These are phyloP conservation scores for Hygrocybe coccinea DNA, from an alignment of 768 basidiomycete species.

Conservation along the genomic window DNA sequence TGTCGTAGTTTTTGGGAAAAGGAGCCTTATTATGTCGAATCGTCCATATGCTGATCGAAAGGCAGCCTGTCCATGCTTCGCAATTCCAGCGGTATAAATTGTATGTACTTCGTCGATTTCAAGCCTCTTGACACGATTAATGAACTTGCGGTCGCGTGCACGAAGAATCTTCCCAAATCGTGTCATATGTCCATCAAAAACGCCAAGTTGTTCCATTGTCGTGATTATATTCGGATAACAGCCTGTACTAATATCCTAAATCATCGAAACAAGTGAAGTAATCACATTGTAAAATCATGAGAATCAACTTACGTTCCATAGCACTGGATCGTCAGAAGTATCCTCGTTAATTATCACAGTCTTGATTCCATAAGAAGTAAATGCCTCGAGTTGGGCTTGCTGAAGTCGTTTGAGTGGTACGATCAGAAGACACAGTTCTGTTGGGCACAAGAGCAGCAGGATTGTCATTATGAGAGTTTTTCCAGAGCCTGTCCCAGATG, in stretches of 20 bases:
- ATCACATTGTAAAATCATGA: no score
- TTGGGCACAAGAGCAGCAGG: slow-evolving; percentile 17
- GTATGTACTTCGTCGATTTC: slow-evolving; percentile 24
- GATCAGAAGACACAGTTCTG: slow-evolving; percentile 7
- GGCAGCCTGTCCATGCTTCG: slow-evolving; percentile 16
- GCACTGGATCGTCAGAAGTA: slow-evolving; percentile 13
- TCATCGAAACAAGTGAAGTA: no score
- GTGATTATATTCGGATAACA: slow-evolving; percentile 5
- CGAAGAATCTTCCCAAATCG: slow-evolving; percentile 13
- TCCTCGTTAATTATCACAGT: slow-evolving; percentile 18
- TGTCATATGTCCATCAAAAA: slow-evolving; percentile 15
- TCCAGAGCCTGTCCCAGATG: background rate
- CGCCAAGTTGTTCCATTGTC: slow-evolving; percentile 17
- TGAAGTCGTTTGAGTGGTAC: slow-evolving; percentile 14
- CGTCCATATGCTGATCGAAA: slow-evolving; percentile 24
- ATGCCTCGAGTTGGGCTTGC: slow-evolving; percentile 8
- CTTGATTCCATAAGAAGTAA: slow-evolving; percentile 16
- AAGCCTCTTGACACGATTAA: slow-evolving; percentile 9
- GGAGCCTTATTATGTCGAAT: slow-evolving; percentile 12
- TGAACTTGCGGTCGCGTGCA: slow-evolving; percentile 5
- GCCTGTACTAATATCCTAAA: slow-evolving; percentile 14
- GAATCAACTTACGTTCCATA: no score
- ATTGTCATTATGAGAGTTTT: slow-evolving; percentile 18
- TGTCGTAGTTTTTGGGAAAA: slow-evolving; percentile 6
- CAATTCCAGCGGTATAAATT: slow-evolving; percentile 18